Conservation (phyloP, 768 basidiomycete species). For the Phaffia australis region DNA sequence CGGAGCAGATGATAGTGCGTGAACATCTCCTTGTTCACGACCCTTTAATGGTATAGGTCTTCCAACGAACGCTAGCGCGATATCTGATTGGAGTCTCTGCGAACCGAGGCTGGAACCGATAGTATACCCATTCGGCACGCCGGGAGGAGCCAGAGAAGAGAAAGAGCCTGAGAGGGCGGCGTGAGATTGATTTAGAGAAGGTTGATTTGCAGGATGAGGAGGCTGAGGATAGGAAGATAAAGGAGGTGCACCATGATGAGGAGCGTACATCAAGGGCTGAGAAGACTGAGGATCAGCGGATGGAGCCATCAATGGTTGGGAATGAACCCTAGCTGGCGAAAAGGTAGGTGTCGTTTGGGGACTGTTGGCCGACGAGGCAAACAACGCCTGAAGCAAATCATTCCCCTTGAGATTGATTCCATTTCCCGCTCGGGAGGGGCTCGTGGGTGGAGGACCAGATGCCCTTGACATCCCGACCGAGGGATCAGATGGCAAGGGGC, state of each 20-base stretch:
- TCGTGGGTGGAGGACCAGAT: not conserved
- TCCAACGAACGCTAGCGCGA: too few species aligned
- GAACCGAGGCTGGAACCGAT: too few species aligned
- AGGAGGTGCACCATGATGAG: too few species aligned
- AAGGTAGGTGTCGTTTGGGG: not conserved
- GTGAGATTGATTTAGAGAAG: not conserved
- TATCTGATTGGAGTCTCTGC: too few species aligned
- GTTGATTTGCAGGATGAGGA: conserved; percentile 1
- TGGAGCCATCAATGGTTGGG: not conserved
- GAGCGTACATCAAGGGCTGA: too few species aligned
- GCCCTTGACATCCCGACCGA: not conserved
- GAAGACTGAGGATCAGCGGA: not conserved
- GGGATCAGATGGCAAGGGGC: not conserved
- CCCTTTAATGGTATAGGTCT: too few species aligned
- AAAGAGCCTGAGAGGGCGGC: too few species aligned
- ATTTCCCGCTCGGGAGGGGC: too few species aligned
- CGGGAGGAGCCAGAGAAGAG: too few species aligned
- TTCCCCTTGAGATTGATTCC: not conserved
- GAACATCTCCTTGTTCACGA: too few species aligned
- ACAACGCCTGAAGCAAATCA: conserved; percentile 8
- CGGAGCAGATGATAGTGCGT: too few species aligned
- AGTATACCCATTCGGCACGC: too few species aligned
- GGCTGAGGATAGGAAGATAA: not conserved
- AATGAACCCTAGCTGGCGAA: not conserved
- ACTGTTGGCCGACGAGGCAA: conserved; percentile 1